Conservation (phyloP, 345 rosid species). For the Syzygium grande region DNA sequence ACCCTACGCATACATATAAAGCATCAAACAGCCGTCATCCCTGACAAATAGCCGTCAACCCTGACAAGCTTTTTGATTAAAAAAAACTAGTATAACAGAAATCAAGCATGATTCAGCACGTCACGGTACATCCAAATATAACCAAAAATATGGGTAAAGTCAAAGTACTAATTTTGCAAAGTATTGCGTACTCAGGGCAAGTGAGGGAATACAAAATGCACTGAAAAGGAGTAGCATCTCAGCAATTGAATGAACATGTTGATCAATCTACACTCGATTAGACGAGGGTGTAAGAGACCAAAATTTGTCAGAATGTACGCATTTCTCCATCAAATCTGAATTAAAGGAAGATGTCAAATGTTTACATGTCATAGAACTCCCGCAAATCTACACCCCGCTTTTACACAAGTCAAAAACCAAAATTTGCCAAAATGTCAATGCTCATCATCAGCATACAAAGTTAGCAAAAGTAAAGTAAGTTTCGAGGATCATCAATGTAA, state of each 20-base stretch:
- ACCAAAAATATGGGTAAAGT: not conserved
- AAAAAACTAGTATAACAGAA: not conserved
- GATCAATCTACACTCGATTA: not conserved
- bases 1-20: not conserved
- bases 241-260: not conserved
- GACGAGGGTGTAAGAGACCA: not conserved
- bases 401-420: not conserved
- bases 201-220: not conserved
- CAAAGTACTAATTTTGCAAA: not conserved
- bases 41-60: not conserved
- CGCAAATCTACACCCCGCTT: not conserved
- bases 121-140: not conserved
- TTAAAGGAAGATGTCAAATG: not conserved
- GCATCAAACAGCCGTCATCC: not conserved
- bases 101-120: not conserved
- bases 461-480: not conserved
- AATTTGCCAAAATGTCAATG: not conserved
- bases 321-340: not conserved
- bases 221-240: not conserved
- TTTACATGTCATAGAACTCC: not conserved
- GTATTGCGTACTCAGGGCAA: not conserved
- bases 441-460: not conserved
- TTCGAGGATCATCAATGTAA: not conserved
- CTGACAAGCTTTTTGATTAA: not conserved
- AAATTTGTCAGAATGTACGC: not conserved